Evolutionary conservation across 306 rosid species (phyloP), one percentile per base, ranked within the genome.

Genomic region (Albizia julibrissin): DNA sequence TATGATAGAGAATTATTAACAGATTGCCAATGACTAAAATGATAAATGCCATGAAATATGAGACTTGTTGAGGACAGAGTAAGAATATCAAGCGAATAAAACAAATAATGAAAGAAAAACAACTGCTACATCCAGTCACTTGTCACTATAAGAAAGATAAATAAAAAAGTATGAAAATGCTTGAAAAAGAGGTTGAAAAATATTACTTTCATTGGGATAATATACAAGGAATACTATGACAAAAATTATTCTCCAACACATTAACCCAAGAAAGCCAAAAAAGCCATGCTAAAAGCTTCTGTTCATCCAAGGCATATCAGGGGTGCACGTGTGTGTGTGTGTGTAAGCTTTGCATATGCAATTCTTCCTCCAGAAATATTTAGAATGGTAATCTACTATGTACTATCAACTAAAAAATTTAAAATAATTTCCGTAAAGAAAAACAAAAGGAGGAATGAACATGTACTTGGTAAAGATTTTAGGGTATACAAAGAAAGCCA

Each of bases 301-400:
- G 27, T 27, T 34, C 72, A 67, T 75, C 59, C 52, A 77, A 78
- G 79, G 33, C 4, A 24, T 24, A 78, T 72, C 83, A 16, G n/a
- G 3, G 22, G 3, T 19, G 62, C 62, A n/a, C 0, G 62, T 69
- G 22, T 47, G 33, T 19, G 34, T 64, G 59, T 69, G 22, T 47
- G 33, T 26, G 34, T 65, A 18, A 27, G 8, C 22, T 27, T 15
- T 46, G 59, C 76, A 27, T 18, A n/a, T 72, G 43, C 6, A 26
- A 27, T 33, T 46, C 76, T 72, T 72, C 15, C 59, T 15, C 24
- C 29, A 10, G 47, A 22, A 19, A 68, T 19, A 68, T 19, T 19
- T 40, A 21, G 8, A 68, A 19, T 21, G 6, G 8, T 33, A 72
- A 46, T 14, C 54, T 37, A 37, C 39, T 6, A 37, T 37, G 8